Conservation (phyloP, 1,139 yeast species). For the Debaryomyces fabryi region DNA sequence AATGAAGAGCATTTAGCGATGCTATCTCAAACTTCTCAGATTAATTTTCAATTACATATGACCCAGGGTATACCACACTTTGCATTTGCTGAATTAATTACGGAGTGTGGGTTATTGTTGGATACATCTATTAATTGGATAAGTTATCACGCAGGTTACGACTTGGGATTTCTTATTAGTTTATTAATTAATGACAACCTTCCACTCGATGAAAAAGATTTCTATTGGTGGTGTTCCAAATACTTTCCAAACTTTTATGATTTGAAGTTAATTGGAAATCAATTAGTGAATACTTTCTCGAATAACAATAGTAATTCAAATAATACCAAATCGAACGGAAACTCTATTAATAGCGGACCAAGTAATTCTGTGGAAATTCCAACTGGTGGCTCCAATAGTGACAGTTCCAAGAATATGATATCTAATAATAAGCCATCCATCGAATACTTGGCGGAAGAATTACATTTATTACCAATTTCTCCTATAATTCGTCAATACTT, state of each 20-base stretch:
- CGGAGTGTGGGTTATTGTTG: constrained; percentile 83
- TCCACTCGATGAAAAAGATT: constrained; percentile 82
- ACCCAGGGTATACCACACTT: constrained; percentile 77
- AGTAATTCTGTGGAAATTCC: constrained; percentile 14
- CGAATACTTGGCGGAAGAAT: constrained; percentile 58
- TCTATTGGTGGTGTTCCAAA: constrained; percentile 67
- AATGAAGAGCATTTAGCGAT: constrained; percentile 71
- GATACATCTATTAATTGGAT: constrained; percentile 81
- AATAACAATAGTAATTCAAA: constrained; percentile 15
- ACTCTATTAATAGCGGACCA: constrained; percentile 9
- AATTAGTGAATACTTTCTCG: constrained; percentile 34
- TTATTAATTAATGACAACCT: constrained; percentile 73
- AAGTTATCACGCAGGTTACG: constrained; percentile 93
- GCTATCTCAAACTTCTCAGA: constrained; percentile 75
- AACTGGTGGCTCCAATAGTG: constrained; percentile 20
- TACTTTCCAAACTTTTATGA: constrained; percentile 87
- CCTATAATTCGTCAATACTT: constrained; percentile 54
- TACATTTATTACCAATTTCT: constrained; percentile 54
- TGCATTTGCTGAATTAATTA: constrained; percentile 81
- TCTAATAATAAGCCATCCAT: constrained; percentile 46
- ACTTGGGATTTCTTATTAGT: constrained; percentile 85
- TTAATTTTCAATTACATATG: constrained; percentile 77
- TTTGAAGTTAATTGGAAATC: constrained; percentile 74
- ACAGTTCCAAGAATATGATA: constrained; percentile 11
- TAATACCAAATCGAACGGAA: constrained; percentile 1